These are phyloP conservation scores for Helianthus annuus DNA, from an alignment of 129 eudicot species.

Conservation along the genomic window HanXRQr2.0-SUNRISE NC_035445.2:76530945-76531444, in stretches of 20 bases:
- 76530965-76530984: constrained; percentile 97
- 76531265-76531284: constrained; percentile 94
- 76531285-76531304: constrained; percentile 94
- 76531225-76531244: constrained; percentile 99
- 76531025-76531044: constrained; percentile 18
- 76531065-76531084: constrained; percentile 1
- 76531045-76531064: constrained; percentile 7
- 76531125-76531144: not conserved
- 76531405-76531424: constrained; percentile 89
- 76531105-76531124: not conserved
- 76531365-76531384: constrained; percentile 92
- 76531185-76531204: not conserved
- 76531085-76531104: not conserved
- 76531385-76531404: constrained; percentile 96
- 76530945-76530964: constrained; percentile 95
- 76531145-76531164: not conserved
- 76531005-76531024: constrained; percentile 96
- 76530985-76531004: constrained; percentile 91
- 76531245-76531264: constrained; percentile 84
- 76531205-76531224: constrained; percentile 93
- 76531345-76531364: constrained; percentile 99
- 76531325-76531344: constrained; percentile 95
- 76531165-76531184: not conserved
- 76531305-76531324: constrained; percentile 95
- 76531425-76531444: constrained; percentile 80